Percentiles rank a stretch among this genome's conserved stretches.
Evolutionary conservation across 2,329 filamentous ascomycete genomes (phyloP).

Genomic region (Neofusicoccum laricinum): DNA sequence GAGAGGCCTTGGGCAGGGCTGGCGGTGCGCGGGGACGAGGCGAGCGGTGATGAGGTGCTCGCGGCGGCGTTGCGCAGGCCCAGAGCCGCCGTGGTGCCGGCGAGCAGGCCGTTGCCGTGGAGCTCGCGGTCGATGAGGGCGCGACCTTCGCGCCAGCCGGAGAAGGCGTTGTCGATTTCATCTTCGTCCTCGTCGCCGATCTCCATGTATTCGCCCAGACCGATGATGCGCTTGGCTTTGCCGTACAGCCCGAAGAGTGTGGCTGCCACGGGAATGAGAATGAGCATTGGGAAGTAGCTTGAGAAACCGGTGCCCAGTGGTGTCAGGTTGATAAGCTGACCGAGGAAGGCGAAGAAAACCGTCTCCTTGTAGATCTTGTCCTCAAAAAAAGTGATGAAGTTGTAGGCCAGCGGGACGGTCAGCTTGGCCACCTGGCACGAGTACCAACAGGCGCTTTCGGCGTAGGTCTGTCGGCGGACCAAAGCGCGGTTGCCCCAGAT

Average conservation of each 20-base stretch:
- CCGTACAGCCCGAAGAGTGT: slow-evolving; percentile 89
- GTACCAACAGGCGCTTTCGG: slow-evolving; percentile 95
- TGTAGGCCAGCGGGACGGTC: slow-evolving; percentile 90
- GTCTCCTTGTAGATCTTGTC: slow-evolving; percentile 70
- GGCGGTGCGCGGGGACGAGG: slow-evolving; percentile 7
- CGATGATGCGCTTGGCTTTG: slow-evolving; percentile 70
- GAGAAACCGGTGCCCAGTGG: slow-evolving; percentile 81
- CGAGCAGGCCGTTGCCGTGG: slow-evolving; percentile 41
- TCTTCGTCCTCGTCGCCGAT: slow-evolving; percentile 50
- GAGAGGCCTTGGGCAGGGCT: slow-evolving; percentile 13
- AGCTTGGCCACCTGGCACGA: slow-evolving; percentile 87
- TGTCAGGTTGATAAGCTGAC: slow-evolving; percentile 77
- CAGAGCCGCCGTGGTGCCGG: slow-evolving; percentile 15
- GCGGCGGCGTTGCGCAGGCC: slow-evolving; percentile 19
- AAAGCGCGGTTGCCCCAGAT: slow-evolving; percentile 96
- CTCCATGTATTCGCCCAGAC: slow-evolving; percentile 75
- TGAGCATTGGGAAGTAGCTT: slow-evolving; percentile 81
- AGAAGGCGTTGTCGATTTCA: slow-evolving; percentile 61
- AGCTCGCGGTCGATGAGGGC: slow-evolving; percentile 84
- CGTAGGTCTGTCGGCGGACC: slow-evolving; percentile 85
- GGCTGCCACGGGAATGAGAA: slow-evolving; percentile 80
- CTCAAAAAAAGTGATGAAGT: slow-evolving; percentile 89
- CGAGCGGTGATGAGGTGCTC: not conserved
- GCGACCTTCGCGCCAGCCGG: slow-evolving; percentile 88
- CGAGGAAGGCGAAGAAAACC: slow-evolving; percentile 84